Conservation (phyloP, 768 basidiomycete genomes). For the Mycena chlorophos region DNA sequence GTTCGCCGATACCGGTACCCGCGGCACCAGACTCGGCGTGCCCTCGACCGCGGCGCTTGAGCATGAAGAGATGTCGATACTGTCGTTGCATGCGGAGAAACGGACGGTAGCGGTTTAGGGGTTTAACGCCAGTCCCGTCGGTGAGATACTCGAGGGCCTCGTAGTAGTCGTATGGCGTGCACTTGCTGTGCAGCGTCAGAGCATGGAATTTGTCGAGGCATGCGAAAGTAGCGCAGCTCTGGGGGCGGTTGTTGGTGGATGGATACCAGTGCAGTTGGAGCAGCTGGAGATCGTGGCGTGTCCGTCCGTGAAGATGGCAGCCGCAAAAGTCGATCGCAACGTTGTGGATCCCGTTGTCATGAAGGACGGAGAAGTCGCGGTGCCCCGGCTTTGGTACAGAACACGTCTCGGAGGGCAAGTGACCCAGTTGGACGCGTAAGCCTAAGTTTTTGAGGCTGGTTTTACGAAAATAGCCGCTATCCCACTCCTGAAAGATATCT, state of each 20-base stretch:
- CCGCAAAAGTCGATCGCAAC: background rate
- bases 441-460: too few relatives aligned
- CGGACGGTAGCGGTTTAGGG: conserved; percentile 12
- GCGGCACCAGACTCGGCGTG: conserved; percentile 23
- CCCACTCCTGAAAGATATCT: too few relatives aligned
- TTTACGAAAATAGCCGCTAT: too few relatives aligned
- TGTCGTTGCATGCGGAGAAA: conserved; percentile 15
- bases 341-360: background rate
- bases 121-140: too few relatives aligned
- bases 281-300: background rate
- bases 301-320: background rate
- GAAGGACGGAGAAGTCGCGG: background rate
- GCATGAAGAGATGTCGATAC: conserved; percentile 28
- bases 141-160: too few relatives aligned
- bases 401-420: too few relatives aligned
- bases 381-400: too few relatives aligned
- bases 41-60: conserved; percentile 28
- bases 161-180: too few relatives aligned
- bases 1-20: conserved; percentile 27
- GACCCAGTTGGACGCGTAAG: too few relatives aligned
- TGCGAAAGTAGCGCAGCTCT: background rate
- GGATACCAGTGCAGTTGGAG: conserved; percentile 1
- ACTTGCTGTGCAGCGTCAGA: too few relatives aligned
- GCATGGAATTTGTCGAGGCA: background rate
- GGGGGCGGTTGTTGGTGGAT: background rate